Base-by-base conservation (phyloP, 2,329 filamentous ascomycete species). In the Myriosclerotinia scirpicola region DNA sequence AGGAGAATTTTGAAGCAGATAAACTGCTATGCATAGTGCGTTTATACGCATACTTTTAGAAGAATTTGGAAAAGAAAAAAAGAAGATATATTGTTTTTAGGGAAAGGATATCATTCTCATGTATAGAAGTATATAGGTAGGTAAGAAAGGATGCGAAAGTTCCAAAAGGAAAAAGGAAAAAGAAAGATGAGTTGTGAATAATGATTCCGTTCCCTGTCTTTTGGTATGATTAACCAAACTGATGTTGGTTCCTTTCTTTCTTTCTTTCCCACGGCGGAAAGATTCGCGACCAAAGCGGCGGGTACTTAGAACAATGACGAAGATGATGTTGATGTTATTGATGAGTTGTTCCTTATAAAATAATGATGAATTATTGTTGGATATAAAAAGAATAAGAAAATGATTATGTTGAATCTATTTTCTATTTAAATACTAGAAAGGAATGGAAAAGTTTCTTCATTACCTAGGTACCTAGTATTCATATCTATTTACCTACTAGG, bases 1-100 rank as follows among this genome's bases (percentile, higher is more conserved):
- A 69, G 67, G 61, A 54, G 69, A 69, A 64, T 52, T 52, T 38
- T 69, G 30, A 59, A 74, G 70, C 69, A 75, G 71, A 63, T 67
- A 68, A 22, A 48, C 70, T 71, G 72, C 72, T 63, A 73, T 52
- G 26, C 70, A 69, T 44, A 70, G 38, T 67, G 63, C 65, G 42
- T 60, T 54, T n/a, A 60, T 20, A 66, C 67, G 71, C 74, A 75
- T 73, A 60, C 71, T 56, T 59, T 14, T 12, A 4, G 38, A 15
- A 53, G 46, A 61, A 50, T 40, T n/a, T 52, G 5, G 34, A 53
- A 53, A 34, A 17, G 42, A 36, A 17, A 26, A 36, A 48, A 26
- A 20, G 15, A 52, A 15, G 17, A 30, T 50, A 30, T 59, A 20
- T 59, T 15, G 2, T 26, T 26, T 30, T 60, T 65, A 65, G 63